phyloP scores from a whole-genome alignment of 1,139 yeast species.

The Blastobotrys aristatus region DNA sequence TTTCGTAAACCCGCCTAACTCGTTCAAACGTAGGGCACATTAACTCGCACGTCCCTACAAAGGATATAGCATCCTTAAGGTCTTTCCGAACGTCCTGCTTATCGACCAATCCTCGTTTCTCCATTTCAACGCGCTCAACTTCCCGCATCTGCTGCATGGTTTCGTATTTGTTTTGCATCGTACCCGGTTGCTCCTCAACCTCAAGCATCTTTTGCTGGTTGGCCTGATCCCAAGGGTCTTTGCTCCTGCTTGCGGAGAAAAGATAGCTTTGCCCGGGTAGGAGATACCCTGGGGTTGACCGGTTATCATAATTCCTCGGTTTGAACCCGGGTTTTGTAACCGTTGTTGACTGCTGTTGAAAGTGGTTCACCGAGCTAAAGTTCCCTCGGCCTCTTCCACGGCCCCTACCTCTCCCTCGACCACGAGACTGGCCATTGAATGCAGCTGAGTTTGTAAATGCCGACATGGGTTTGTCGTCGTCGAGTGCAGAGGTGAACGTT shows the following conservation, averaged over 20 bases:
- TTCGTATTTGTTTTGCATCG: conserved; percentile 50
- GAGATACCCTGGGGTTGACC: conserved; percentile 13
- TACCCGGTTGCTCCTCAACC: conserved; percentile 41
- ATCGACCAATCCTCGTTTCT: conserved; percentile 75
- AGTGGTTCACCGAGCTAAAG: conserved; percentile 2
- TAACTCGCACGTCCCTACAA: conserved; percentile 82
- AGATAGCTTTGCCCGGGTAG: conserved; percentile 12
- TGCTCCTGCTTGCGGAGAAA: conserved; percentile 2
- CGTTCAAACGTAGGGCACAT: conserved; percentile 97
- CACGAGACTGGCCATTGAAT: background rate
- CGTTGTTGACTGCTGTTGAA: background rate
- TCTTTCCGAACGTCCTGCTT: conserved; percentile 79
- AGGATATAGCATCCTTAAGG: conserved; percentile 77
- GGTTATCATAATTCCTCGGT: conserved; percentile 8
- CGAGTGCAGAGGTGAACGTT: no score
- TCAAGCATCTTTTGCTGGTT: conserved; percentile 47
- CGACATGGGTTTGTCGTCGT: no score
- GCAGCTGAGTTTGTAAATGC: no score
- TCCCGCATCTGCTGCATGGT: conserved; percentile 65
- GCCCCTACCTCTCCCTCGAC: background rate
- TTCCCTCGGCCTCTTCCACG: background rate
- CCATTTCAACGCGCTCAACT: conserved; percentile 75
- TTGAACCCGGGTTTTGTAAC: conserved; percentile 11
- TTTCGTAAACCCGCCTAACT: conserved; percentile 80
- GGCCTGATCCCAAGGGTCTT: conserved; percentile 47